phyloP scores from a whole-genome alignment of 306 rosid species.

The Amphicarpaea edgeworthii region DNA sequence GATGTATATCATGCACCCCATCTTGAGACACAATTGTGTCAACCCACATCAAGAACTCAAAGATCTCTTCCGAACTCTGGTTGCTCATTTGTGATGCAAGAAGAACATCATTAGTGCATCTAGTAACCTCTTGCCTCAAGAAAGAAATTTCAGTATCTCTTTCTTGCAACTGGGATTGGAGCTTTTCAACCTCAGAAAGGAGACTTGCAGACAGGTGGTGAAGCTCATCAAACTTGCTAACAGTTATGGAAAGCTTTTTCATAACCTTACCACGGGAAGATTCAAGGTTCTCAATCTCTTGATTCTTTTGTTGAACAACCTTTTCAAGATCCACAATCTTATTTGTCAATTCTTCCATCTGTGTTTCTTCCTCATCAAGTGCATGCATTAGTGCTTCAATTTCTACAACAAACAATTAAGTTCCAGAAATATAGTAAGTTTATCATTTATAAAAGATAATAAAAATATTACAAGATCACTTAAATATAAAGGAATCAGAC shows the following conservation, averaged over 20 bases:
- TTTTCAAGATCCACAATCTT: conserved; percentile 77
- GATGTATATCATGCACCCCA: conserved; percentile 59
- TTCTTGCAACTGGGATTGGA: conserved; percentile 94
- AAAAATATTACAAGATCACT: conserved; percentile 37
- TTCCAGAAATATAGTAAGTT: conserved; percentile 32
- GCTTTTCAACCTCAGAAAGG: conserved; percentile 89
- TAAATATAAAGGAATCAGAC: conserved; percentile 33
- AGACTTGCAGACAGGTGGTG: conserved; percentile 87
- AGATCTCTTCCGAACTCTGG: conserved; percentile 65
- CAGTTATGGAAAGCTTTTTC: conserved; percentile 86
- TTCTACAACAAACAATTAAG: conserved; percentile 67
- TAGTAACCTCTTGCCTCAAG: conserved; percentile 97
- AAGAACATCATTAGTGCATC: conserved; percentile 92
- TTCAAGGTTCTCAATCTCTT: conserved; percentile 75
- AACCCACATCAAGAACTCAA: conserved; percentile 80
- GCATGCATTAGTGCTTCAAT: conserved; percentile 92
- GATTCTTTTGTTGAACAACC: conserved; percentile 69
- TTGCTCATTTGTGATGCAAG: conserved; percentile 80
- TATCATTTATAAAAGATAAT: conserved; percentile 22
- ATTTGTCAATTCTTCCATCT: conserved; percentile 76
- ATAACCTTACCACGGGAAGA: conserved; percentile 78
- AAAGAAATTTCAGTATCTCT: conserved; percentile 93
- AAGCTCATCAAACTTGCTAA: conserved; percentile 94
- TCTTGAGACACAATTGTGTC: conserved; percentile 60
- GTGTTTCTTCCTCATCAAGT: conserved; percentile 93